Evolutionary conservation across 352 stramenopile genomes (phyloP), one percentile per base, ranked within the genome.

Genomic region (Aphanomyces euteiches): DNA sequence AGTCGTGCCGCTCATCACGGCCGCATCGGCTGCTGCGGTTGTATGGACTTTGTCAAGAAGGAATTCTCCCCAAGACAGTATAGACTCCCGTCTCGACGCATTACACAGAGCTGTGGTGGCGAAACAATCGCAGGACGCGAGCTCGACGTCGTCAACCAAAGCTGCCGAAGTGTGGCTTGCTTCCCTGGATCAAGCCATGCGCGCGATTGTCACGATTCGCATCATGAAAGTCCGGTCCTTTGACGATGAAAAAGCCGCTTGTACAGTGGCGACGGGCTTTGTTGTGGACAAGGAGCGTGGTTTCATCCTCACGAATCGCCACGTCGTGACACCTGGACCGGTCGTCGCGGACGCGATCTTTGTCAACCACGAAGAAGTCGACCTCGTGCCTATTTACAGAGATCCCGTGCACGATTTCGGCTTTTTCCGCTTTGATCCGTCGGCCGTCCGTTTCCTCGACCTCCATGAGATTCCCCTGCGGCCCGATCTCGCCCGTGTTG

Each of bases 341-440:
- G 83, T 95, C 4, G 80, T 92, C 15, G 88, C 89, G 15, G 90
- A 98, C 66, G 90, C 89, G 17, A 92, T 96, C 63, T 97, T 98
- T 68, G 78, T 95, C 45, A 98, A 96, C 74, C 97, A 97, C 75
- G 92, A 98, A 72, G 90, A 98, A 65, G 88, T 97, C 47, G 83
- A 95, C 43, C 77, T 97, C 21, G 85, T 90, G 45, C 87, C 90
- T 28, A 84, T 98, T 38, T 98, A 96, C 69, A 75, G 82, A 6
- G 92, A 98, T 63, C 92, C 90, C 0, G 88, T 97, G 43, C 92
- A 98, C 74, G 92, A 98, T 79, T 98, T 97, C 77, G 90, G 88
- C n/a, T 95, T 98, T 67, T 93, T 86, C 73, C 81, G 79, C 43
- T 98, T 97, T 57, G 87, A 97, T 69, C 89, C 89, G 1, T 80